Evolutionary conservation across 2,329 filamentous ascomycete species (phyloP), one percentile per base, ranked within the genome.

Genomic region (Penicillium hesseltinei): DNA sequence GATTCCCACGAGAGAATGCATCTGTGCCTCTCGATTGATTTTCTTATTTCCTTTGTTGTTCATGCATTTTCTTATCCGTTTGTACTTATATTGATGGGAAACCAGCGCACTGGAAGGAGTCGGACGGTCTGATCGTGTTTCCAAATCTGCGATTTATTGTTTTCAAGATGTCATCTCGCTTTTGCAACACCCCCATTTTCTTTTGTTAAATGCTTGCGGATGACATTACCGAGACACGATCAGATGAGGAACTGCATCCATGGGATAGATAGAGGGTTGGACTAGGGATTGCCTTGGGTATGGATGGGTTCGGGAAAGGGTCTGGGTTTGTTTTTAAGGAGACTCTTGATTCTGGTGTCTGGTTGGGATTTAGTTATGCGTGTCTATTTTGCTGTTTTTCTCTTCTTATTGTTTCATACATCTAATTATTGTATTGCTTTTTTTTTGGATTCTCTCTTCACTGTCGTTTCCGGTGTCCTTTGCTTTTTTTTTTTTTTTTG

Each of bases 221-320:
- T 61, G 62, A 62, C 61, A 65, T 63, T 66, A 62, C 59, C 63
- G 62, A 65, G 65, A 66, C 64, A 65, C 62, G 65, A 66, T 62
- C 65, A 62, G 64, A 67, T 60, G 65, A 67, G 59, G 62, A 67
- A 62, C 54, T 65, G 56, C 62, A 59, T 59, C 58, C 51, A 47
- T 57, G 61, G 40, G 57, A 45, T 54, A 54, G 60, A 62, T 55
- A 55, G 56, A 58, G 25, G 51, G 40, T 47, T 31, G 51, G 51
- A 49, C 8, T 45, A 50, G 27, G 42, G 33, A 40, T 54, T 54
- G 25, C 53, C 48, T 35, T 51, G 49, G 54, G 48, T 57, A 51
- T 51, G 47, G 54, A 51, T 53, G 35, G 49, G 38, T 31, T 54
- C 43, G 21, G 58, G 54, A 42, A 51, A 43, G 48, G 50, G 23